Percentiles rank a stretch among this genome's conserved stretches.
Evolutionary conservation across 202 grass and related monocot genomes (phyloP).

Genomic region (Bolboschoenoplectus hybrid): DNA sequence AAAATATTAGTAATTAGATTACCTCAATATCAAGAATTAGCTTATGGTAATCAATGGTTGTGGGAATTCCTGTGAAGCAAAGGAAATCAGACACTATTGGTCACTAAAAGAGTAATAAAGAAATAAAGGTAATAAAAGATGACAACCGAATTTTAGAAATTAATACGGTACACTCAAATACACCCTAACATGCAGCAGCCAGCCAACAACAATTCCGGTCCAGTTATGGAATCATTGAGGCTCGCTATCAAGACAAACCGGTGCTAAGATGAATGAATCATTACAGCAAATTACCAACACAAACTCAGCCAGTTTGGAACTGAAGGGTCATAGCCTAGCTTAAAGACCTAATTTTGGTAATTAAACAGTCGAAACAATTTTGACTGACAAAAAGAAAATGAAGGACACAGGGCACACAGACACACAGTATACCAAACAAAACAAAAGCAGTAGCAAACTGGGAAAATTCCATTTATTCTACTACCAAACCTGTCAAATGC

Average conservation of each 20-base stretch:
- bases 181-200: background rate
- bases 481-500: background rate
- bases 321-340: background rate
- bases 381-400: background rate
- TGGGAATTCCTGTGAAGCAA: conserved; percentile 48
- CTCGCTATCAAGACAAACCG: background rate
- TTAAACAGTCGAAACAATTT: background rate
- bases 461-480: background rate
- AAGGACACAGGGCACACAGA: background rate
- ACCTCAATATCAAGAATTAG: conserved; percentile 56
- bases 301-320: conserved; percentile 10
- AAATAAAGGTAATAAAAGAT: conserved; percentile 7
- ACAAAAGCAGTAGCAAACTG: too few species aligned
- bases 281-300: background rate
- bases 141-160: background rate
- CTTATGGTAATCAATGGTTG: conserved; percentile 64
- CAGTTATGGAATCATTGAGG: background rate
- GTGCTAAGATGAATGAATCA: background rate
- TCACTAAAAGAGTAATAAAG: background rate
- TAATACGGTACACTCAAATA: conserved; percentile 4
- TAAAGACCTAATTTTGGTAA: background rate
- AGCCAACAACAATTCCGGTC: background rate
- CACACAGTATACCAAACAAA: background rate
- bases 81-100: conserved; percentile 17
- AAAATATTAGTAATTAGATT: conserved; percentile 9